These are phyloP conservation scores for Alternaria sp. DNA, from an alignment of 2,329 filamentous ascomycete genomes.

Conservation along the genomic window DNA sequence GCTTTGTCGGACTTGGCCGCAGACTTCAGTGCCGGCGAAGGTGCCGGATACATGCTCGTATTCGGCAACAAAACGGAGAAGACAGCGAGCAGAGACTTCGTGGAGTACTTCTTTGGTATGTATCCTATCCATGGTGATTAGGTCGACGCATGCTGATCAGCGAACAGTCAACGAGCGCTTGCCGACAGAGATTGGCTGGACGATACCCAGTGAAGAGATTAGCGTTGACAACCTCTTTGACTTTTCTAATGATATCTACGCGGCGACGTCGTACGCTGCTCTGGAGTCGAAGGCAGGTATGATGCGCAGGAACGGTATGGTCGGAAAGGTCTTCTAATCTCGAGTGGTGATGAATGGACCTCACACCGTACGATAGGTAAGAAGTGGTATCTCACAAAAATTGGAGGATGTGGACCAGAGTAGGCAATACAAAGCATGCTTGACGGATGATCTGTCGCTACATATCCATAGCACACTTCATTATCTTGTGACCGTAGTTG, in stretches of 20 bases:
- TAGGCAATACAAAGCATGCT: no score
- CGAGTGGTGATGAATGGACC: no score
- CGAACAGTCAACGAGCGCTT: constrained; percentile 6
- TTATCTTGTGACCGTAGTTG: no score
- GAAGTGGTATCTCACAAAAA: no score
- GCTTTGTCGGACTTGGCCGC: neutral
- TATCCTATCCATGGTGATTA: neutral
- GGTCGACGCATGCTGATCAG: neutral
- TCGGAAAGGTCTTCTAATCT: neutral
- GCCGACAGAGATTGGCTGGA: constrained; percentile 6
- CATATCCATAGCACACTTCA: no score
- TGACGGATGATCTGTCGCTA: no score
- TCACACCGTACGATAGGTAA: no score
- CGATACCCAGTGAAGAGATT: neutral
- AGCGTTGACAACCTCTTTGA: neutral
- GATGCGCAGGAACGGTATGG: neutral
- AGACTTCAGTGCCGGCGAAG: neutral
- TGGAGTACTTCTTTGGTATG: constrained; percentile 8
- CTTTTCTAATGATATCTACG: neutral
- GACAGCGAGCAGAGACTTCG: neutral
- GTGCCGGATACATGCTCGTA: constrained; percentile 6
- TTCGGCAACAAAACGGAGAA: constrained; percentile 5
- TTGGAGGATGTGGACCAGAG: no score
- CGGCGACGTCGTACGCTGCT: neutral
- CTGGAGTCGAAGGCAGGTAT: neutral